Base-by-base conservation (phyloP, 192 early-diverging fungal genomes). In the Umbelopsis sp. region DNA sequence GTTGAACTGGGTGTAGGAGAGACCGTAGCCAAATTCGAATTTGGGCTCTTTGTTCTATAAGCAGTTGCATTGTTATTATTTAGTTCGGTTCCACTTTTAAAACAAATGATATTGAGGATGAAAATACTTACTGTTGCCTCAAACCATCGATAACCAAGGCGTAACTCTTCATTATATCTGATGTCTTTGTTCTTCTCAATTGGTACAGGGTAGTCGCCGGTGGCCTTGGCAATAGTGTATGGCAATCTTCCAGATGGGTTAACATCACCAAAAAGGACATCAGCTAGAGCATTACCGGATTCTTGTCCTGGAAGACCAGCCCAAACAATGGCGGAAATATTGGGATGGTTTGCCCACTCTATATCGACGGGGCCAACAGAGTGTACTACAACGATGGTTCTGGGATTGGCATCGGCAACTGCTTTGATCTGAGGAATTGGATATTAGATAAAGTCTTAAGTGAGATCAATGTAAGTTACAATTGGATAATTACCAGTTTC, bases 251-350 rank as follows among this genome's bases (percentile, higher is more conserved):
- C 79, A 11, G 84, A 85, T 11, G 90, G 90, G 69, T 88, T 91
- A 51, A 90, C 81, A 47, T 85, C 72, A 25, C 90, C 89, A 71
- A 90, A 91, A 3, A 91, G 72, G 22, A 91, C 81, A 66, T 91
- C 88, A 45, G 90, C 90, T 54, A 91, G 67, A 22, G 87, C 73
- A 62, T 91, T 87, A 49, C 90, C 90, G 47, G 84, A 77, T 72
- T 92, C 90, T 76, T 91, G 86, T 38, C 90, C 90, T 22, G 88
- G 88, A 41, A 91, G 70, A 43, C 78, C 74, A 41, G 89, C 82
- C 41, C 75, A 80, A 59, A 91, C 79, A 26, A 88, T 80, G 44
- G 85, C 86, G 4, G 74, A 81, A 65, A 91, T 80, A 70, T 90
- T 87, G 16, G 88, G 87, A 74, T 91, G 83, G 52, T 84, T 65